Percentiles rank a stretch among this genome's conserved stretches.
Evolutionary conservation across 331 rosid species (phyloP).

Genomic region (Stylosanthes scabra): DNA sequence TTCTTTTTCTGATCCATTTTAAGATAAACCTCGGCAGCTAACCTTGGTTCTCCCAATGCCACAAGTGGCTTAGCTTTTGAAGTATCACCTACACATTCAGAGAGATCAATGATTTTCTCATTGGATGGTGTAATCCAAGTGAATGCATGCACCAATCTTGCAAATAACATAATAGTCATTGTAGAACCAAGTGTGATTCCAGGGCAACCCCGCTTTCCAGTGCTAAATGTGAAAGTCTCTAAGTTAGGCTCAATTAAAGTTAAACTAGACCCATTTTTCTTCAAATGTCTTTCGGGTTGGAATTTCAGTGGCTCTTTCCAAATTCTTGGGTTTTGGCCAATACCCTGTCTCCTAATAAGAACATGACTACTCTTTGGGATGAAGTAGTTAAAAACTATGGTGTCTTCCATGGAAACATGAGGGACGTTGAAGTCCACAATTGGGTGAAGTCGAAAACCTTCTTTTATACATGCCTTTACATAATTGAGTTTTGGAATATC

Average conservation of each 20-base stretch:
- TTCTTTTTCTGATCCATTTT: too few relatives aligned
- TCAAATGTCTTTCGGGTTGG: conserved; percentile 44
- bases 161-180: conserved; percentile 45
- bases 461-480: conserved; percentile 47
- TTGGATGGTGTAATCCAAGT: conserved; percentile 31
- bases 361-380: conserved; percentile 56
- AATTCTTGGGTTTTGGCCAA: conserved; percentile 40
- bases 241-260: conserved; percentile 35
- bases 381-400: conserved; percentile 39
- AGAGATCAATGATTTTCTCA: conserved; percentile 2
- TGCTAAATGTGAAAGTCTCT: conserved; percentile 34
- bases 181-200: conserved; percentile 42
- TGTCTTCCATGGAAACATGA: conserved; percentile 34
- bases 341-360: conserved; percentile 39
- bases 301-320: conserved; percentile 45
- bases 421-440: conserved; percentile 45
- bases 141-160: conserved; percentile 51
- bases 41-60: conserved; percentile 17
- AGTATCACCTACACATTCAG: not conserved
- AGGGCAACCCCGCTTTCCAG: conserved; percentile 49
- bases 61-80: conserved; percentile 1
- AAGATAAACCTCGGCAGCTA: not conserved
- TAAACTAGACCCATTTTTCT: not conserved
- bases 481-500: conserved; percentile 47
- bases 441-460: conserved; percentile 54